Base-by-base conservation (phyloP, 2,329 filamentous ascomycete species). In the Gnomoniopsis smithogilvyi region DNA sequence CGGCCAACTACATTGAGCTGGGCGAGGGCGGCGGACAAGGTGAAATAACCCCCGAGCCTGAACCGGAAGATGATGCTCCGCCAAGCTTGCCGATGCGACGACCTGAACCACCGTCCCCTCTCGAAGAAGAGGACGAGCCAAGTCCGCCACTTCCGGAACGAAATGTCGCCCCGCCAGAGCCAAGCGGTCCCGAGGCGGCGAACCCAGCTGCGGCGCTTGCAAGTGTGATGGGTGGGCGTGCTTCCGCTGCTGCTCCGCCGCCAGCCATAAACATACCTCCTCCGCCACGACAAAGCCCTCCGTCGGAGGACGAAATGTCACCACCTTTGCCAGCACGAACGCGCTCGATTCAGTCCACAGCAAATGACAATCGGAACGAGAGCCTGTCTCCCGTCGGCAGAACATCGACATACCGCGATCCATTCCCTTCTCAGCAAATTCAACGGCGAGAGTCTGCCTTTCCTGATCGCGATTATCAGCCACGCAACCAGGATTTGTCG, bases 1-100 rank as follows among this genome's bases (percentile, higher is more conserved):
- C 95, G 3, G 85, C 94, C 61, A 99, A 98, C 74, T 99, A 99
- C 72, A 96, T 98, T 65, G 92, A 98, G 65, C 74, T 91, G 54
- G 73, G 79, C 50, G 80, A 82, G 45, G 72, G 72, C 30, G 69
- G 66, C 6, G 66, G 68, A 11, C 70, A 75, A 51, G 74, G 74
- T 49, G 75, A 77, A 7, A 74, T 79, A 46, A 52, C 56, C 30
- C 50, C 34, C n/a, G 74, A 78, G 34, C 75, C 76, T 49, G 71
- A 70, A 52, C 75, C 75, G 14, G 63, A 63, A 17, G 60, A 62
- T 36, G 63, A 67, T 22, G 58, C 68, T 54, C 58, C 66, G 36
- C 65, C 64, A 22, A 62, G 68, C 33, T 72, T 83, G 4, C 81
- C 80, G 2, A 63, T 69, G 19, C 73, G 80, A 61, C 75, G 78